phyloP scores from a whole-genome alignment of 108 stramenopile genomes.

The Aurantiochytrium sp. region DNA sequence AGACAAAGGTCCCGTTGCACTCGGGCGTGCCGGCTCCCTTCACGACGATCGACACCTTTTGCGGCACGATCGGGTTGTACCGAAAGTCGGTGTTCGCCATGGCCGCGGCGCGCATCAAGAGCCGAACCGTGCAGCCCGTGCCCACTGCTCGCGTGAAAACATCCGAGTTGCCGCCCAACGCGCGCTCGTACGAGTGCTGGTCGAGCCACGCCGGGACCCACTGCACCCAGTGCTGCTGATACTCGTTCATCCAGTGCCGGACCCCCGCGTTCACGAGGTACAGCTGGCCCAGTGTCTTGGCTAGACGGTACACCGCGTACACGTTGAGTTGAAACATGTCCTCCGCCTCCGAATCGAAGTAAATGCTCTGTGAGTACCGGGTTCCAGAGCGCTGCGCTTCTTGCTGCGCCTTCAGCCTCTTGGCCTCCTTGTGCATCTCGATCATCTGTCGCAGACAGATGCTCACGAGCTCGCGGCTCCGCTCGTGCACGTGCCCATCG shows the following conservation, averaged over 20 bases:
- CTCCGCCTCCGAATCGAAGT: not conserved
- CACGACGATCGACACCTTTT: not conserved
- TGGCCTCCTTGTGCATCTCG: not conserved
- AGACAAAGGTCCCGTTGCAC: not conserved
- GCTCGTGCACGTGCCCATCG: not conserved
- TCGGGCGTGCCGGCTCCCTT: not conserved
- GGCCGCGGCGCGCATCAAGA: not conserved
- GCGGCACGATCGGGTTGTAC: not conserved
- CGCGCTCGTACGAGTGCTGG: not conserved
- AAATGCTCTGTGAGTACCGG: not conserved
- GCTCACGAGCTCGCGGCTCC: not conserved
- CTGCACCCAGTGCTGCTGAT: not conserved
- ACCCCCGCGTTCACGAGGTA: not conserved
- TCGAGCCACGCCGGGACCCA: slow-evolving; percentile 5
- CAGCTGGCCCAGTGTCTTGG: not conserved
- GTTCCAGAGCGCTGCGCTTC: not conserved
- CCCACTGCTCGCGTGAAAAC: not conserved
- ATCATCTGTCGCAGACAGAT: not conserved
- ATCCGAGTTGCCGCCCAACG: not conserved
- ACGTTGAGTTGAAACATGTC: slow-evolving; percentile 3
- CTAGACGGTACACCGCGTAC: not conserved
- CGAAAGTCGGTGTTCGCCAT: not conserved
- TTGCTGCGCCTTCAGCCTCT: not conserved
- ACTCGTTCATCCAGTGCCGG: not conserved
- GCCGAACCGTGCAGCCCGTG: not conserved